A percentile compares a stretch with the other conserved stretches of the same genome.
Evolutionary conservation across 1,139 yeast genomes (phyloP).

Genomic region (Nakaseomyces delphensis): DNA sequence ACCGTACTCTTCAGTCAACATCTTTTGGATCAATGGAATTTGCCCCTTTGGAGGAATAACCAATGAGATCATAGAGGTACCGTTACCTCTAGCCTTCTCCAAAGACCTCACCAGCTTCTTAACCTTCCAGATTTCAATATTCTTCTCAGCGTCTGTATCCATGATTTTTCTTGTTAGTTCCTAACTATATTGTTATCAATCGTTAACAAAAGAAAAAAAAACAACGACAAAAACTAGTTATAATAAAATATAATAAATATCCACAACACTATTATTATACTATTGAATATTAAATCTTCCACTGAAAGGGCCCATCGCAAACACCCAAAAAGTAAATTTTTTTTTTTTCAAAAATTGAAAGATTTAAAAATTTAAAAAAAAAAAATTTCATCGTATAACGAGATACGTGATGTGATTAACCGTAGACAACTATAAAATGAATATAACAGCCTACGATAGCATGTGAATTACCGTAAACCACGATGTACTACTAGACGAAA

Average conservation of each 20-base stretch:
- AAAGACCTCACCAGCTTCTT: conserved; percentile 82
- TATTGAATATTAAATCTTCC: too few species aligned
- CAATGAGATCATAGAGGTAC: conserved; percentile 96
- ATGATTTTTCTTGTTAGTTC: conserved; percentile 11
- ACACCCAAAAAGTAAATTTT: neutral
- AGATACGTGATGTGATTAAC: neutral
- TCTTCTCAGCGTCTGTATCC: conserved; percentile 78
- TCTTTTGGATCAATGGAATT: conserved; percentile 75
- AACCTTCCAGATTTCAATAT: conserved; percentile 98
- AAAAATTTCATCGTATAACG: neutral
- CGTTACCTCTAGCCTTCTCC: conserved; percentile 91
- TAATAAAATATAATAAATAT: too few species aligned
- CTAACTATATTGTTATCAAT: neutral
- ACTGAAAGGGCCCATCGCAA: neutral
- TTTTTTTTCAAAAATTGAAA: neutral
- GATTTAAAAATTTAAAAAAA: too few species aligned
- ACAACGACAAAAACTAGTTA: too few species aligned
- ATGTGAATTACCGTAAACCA: neutral
- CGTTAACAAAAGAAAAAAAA: too few species aligned
- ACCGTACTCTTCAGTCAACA: conserved; percentile 97
- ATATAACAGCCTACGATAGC: too few species aligned
- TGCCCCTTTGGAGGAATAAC: conserved; percentile 94
- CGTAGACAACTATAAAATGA: too few species aligned
- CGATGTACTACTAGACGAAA: neutral
- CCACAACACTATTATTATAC: neutral